A percentile compares a stretch with the other conserved stretches of the same genome.
These are phyloP conservation scores for Corymbia maculata DNA, from an alignment of 345 rosid genomes.

Conservation along the genomic window DNA sequence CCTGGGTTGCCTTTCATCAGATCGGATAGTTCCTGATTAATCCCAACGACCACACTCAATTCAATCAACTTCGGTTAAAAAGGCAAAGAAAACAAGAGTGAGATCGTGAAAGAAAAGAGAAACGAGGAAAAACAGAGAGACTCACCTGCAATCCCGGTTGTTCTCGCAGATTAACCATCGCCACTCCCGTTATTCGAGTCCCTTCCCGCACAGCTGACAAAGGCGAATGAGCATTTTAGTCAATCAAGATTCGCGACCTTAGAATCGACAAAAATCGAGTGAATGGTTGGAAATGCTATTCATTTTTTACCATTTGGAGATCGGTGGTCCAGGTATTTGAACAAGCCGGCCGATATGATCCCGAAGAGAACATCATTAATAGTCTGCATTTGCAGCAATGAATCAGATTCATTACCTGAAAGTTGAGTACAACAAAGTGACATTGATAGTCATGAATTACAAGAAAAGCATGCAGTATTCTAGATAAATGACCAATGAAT, in stretches of 20 bases:
- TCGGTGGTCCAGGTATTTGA: constrained; percentile 41
- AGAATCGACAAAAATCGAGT: neutral
- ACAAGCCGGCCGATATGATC: constrained; percentile 36
- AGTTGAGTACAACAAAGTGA: neutral
- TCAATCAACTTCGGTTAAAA: neutral
- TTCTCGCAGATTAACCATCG: constrained; percentile 50
- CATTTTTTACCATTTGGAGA: constrained; percentile 27
- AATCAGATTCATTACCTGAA: neutral
- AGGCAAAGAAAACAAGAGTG: neutral
- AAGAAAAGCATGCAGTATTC: neutral
- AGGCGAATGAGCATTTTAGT: neutral
- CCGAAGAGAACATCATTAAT: constrained; percentile 58
- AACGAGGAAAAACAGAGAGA: neutral
- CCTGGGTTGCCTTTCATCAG: constrained; percentile 14
- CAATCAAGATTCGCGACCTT: too few species aligned
- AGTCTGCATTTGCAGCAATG: constrained; percentile 15
- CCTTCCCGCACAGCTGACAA: constrained; percentile 15
- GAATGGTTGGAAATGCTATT: neutral
- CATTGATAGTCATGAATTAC: neutral
- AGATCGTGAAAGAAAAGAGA: too few species aligned
- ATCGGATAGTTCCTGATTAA: constrained; percentile 14
- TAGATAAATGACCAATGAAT: too few species aligned
- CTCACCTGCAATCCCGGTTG: constrained; percentile 17
- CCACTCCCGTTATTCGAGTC: constrained; percentile 5
- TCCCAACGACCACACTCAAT: neutral